phyloP scores from a whole-genome alignment of 2,329 filamentous ascomycete genomes.

The Lojkania enalia region DNA sequence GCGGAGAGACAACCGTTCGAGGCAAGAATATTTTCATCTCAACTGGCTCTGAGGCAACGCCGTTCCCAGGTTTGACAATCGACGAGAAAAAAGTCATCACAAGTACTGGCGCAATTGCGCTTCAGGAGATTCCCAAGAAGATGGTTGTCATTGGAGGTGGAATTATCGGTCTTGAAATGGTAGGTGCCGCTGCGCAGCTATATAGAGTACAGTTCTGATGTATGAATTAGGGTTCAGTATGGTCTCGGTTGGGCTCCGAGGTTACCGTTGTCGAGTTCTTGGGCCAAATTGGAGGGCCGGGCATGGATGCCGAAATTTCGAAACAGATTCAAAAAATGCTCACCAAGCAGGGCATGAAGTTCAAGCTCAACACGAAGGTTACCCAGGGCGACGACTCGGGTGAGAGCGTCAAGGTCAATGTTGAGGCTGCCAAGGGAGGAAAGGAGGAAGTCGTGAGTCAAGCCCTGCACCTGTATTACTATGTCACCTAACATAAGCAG shows the following conservation, averaged over 20 bases:
- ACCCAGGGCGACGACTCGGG: conserved; percentile 78
- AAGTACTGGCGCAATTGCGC: conserved; percentile 89
- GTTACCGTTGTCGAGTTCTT: conserved; percentile 98
- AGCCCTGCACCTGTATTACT: not conserved
- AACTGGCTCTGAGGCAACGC: conserved; percentile 91
- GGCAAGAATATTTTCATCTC: conserved; percentile 99
- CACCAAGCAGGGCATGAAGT: conserved; percentile 95
- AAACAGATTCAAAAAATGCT: conserved; percentile 92
- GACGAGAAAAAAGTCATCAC: conserved; percentile 98
- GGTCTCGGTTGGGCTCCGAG: conserved; percentile 90
- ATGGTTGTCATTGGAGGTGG: conserved; percentile 97
- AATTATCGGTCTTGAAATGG: conserved; percentile 99
- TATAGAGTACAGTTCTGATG: not conserved
- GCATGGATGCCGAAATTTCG: conserved; percentile 93
- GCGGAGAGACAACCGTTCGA: conserved; percentile 82
- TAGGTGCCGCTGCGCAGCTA: conserved; percentile 33
- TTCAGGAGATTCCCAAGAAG: conserved; percentile 90
- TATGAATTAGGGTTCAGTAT: conserved; percentile 71
- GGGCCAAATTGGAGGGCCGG: conserved; percentile 92
- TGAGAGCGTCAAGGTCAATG: conserved; percentile 75
- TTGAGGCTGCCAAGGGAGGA: conserved; percentile 94
- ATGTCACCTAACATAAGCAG: conserved; percentile 49
- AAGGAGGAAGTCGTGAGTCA: conserved; percentile 82
- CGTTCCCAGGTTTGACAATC: conserved; percentile 92
- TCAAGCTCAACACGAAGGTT: conserved; percentile 98